Percentiles rank a stretch among this genome's conserved stretches.
Evolutionary conservation across 768 basidiomycete genomes (phyloP).

Genomic region (Lyophyllum shimeji): DNA sequence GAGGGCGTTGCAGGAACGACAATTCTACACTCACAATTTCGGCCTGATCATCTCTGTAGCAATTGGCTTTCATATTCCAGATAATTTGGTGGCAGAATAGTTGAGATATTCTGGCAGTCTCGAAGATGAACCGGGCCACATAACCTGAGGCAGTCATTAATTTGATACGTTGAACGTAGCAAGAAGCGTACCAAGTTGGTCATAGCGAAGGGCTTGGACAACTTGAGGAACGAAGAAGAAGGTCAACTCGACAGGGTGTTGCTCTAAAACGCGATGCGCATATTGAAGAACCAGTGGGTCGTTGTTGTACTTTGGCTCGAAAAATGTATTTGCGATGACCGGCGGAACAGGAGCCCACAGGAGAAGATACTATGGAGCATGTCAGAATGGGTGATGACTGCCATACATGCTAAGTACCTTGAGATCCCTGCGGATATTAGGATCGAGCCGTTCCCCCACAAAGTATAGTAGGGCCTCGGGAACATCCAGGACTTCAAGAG

Average conservation of each 20-base stretch:
- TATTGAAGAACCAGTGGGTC: slow-evolving; percentile 92
- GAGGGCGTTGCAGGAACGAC: neutral
- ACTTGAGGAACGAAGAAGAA: slow-evolving; percentile 99
- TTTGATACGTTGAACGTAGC: neutral
- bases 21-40: slow-evolving; percentile 60
- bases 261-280: slow-evolving; percentile 91
- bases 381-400: neutral
- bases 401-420: slow-evolving; percentile 48
- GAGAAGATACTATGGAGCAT: slow-evolving; percentile 64
- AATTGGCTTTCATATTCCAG: slow-evolving; percentile 99
- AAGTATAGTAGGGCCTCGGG: slow-evolving; percentile 83
- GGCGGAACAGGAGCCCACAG: slow-evolving; percentile 90
- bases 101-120: slow-evolving; percentile 96
- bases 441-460: slow-evolving; percentile 69
- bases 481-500: slow-evolving; percentile 65
- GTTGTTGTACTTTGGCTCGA: slow-evolving; percentile 80
- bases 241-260: slow-evolving; percentile 91
- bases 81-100: slow-evolving; percentile 99
- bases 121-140: slow-evolving; percentile 92
- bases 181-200: slow-evolving; percentile 67
- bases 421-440: slow-evolving; percentile 60
- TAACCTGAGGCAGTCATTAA: slow-evolving; percentile 57
- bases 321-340: slow-evolving; percentile 76
- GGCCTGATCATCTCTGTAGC: slow-evolving; percentile 86
- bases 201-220: slow-evolving; percentile 92